Base-by-base conservation (phyloP, 768 basidiomycete species). In the Sporobolomyces pararoseus region DNA sequence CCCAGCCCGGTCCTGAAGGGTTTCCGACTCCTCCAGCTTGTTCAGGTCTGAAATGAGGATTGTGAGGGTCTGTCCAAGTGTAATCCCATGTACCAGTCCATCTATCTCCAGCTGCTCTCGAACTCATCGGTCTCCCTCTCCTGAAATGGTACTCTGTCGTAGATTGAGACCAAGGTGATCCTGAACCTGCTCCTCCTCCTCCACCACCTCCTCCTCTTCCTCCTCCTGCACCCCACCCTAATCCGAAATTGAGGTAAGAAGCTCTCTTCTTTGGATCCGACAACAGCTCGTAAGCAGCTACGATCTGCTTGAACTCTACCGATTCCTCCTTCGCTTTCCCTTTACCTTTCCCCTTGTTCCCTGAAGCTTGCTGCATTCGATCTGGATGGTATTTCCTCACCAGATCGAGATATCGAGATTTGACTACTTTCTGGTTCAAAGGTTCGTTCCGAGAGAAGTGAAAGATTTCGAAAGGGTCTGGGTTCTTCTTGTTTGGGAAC, bases 401-500 rank as follows among this genome's bases (percentile, higher is more conserved):
- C 59, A 73, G 67, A 23, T 68, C 63, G 49, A 61, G 58, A 53
- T 64, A 73, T 2, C 69, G 35, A n/a, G 32, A 46, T 29, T 70
- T 70, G 59, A 70, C 21, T 19, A 32, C 47, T 23, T 50, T 50
- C 4, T 13, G 46, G 7, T 47, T 35, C 21, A 66, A 54, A 17
- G 27, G 31, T 1, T 31, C 61, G n/a, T 53, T 31, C 6, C 44
- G 66, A 10, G 32, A 6, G 63, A 73, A 62, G 49, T 73, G 71
- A 27, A 73, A 73, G 60, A 73, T 69, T 14, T 73, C 71, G 35
- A 68, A 73, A 27, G 71, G 71, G 25, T 67, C 59, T 0, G 71
- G 67, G 42, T 65, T 29, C 25, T 47, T 7, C 9, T 50, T 50
- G 32, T 44, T 46, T 13, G 67, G 71, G 60, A 68, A 73, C n/a